Evolutionary conservation across 164 flowering plant genomes (phyloP), one percentile per base, ranked within the genome.

Genomic region (Stephania cephalantha): DNA sequence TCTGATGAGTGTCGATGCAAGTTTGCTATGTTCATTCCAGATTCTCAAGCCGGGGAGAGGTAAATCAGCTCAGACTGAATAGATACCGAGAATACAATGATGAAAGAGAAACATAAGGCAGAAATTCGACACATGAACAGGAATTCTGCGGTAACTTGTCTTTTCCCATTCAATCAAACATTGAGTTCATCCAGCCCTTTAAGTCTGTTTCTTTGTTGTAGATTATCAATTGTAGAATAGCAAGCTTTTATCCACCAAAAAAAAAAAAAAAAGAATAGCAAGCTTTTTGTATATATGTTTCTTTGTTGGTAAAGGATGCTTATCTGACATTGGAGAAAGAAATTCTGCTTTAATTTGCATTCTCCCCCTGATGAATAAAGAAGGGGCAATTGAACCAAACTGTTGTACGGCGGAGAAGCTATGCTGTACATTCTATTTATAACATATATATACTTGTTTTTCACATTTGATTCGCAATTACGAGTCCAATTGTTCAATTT

Each of bases 1-100:
- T 20, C 73, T 71, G 2, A 71, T 71, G 73, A 71, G 73, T 29
- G 73, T 71, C 64, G 73, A 71, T 71, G 64, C 73, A 20, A 71
- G 73, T 53, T 46, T 71, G 31, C 65, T 71, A 10, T 71, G 73
- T 20, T 71, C 73, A 4, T 71, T 71, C 30, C 73, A 71, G 73
- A 71, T 71, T 13, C 73, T 71, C 44, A 71, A 71, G 61, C 73
- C 73, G 2, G 25, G 73, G 63, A 71, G 73, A 17, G 73, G 65
- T 29, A 71, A 71, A 71, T 13, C 73, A 22, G 17, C 12, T 71
- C 73, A 71, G 65, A 17, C 31, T n/a, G 73, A 71, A 25, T 71
- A 71, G 73, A 71, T 46, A 42, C 71, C 30, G 25, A 46, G 13
- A 5, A 45, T 20, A 46, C 30, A 5, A 45, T 20, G 4, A n/a